phyloP scores from a whole-genome alignment of 257 asterid species.

The Forsythia viridissima region DNA sequence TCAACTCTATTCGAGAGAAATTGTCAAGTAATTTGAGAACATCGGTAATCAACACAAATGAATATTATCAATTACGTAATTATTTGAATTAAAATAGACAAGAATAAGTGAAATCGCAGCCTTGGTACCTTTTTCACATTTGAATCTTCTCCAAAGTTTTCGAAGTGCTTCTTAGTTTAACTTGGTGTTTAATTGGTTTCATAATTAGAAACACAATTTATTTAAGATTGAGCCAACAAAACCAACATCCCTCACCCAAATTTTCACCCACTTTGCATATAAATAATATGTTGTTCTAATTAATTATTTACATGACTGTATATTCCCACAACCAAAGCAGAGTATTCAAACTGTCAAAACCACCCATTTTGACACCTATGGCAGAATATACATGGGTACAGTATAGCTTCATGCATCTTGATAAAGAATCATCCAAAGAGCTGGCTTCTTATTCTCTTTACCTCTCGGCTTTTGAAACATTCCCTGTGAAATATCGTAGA shows the following conservation, averaged over 20 bases:
- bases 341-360: neutral
- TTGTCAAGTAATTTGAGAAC: no score
- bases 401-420: neutral
- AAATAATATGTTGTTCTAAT: neutral
- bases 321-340: neutral
- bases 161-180: no score
- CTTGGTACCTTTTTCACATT: no score
- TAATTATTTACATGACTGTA: neutral
- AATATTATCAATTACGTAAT: no score
- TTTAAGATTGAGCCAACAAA: neutral
- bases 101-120: no score
- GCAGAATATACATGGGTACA: neutral
- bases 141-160: no score
- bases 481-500: neutral
- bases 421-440: neutral
- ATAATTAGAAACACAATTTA: no score
- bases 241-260: neutral
- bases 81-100: no score
- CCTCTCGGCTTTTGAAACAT: neutral
- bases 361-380: neutral
- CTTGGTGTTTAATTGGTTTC: no score
- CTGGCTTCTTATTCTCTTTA: neutral
- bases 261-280: neutral
- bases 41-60: no score
- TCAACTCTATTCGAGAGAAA: no score